These are phyloP conservation scores for Floccularia luteovirens DNA, from an alignment of 768 basidiomycete species.

Conservation along the genomic window DNA sequence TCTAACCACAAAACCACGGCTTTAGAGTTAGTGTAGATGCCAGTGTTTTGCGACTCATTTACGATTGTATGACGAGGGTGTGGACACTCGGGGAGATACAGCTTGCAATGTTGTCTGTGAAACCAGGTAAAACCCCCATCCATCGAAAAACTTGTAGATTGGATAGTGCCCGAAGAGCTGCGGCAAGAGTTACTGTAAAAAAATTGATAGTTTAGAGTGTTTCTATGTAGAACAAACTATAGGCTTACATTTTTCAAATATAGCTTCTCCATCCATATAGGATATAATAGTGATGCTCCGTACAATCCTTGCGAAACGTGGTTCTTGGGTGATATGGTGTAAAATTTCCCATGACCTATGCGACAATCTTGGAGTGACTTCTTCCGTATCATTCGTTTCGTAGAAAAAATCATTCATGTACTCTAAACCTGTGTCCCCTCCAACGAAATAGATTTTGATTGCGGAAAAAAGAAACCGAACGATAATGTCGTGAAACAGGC, in stretches of 20 bases:
- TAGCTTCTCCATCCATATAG: conserved; percentile 22
- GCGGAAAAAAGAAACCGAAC: conserved; percentile 23
- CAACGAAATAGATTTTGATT: conserved; percentile 29
- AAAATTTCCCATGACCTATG: conserved; percentile 31
- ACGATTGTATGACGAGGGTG: conserved; percentile 23
- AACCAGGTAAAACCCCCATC: conserved; percentile 23
- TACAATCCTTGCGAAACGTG: conserved; percentile 23
- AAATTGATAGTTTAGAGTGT: neutral
- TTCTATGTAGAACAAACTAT: conserved; percentile 1
- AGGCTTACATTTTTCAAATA: conserved; percentile 26
- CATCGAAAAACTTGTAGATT: conserved; percentile 29
- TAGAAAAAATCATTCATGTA: conserved; percentile 22
- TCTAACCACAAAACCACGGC: conserved; percentile 11
- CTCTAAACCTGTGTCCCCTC: conserved; percentile 13
- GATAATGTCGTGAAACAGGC: conserved; percentile 26
- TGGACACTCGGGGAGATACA: conserved; percentile 19
- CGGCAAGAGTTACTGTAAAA: conserved; percentile 22
- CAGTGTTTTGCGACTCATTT: conserved; percentile 4
- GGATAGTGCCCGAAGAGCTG: conserved; percentile 19
- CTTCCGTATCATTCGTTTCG: conserved; percentile 14
- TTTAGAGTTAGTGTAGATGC: conserved; percentile 2
- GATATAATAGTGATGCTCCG: conserved; percentile 28
- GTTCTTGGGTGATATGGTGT: conserved; percentile 23
- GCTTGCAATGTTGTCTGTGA: conserved; percentile 18
- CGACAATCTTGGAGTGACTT: conserved; percentile 21